phyloP scores from a whole-genome alignment of 2,329 filamentous ascomycete genomes.

The Emydomyces testavorans region DNA sequence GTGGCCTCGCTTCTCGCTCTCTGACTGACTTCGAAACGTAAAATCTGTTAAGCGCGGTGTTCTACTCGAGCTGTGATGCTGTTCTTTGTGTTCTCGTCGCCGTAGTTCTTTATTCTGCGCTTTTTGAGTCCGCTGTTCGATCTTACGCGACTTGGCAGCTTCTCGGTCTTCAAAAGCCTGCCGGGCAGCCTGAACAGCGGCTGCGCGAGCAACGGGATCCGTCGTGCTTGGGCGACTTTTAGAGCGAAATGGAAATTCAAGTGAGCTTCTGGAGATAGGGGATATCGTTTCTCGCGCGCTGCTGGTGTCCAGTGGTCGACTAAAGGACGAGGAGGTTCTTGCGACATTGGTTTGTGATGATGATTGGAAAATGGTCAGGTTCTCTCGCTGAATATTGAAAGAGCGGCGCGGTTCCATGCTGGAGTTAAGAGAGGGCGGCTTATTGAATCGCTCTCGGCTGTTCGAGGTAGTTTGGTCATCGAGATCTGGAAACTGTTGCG shows the following conservation, averaged over 20 bases:
- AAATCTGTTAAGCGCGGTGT: slow-evolving; percentile 10
- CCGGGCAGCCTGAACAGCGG: slow-evolving; percentile 45
- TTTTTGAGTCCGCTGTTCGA: slow-evolving; percentile 42
- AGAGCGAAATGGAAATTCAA: slow-evolving; percentile 46
- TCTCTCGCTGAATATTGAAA: slow-evolving; percentile 30
- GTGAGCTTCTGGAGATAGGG: slow-evolving; percentile 44
- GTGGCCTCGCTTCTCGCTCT: slow-evolving; percentile 9
- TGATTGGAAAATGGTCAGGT: slow-evolving; percentile 29
- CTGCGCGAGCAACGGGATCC: slow-evolving; percentile 45
- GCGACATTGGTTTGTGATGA: slow-evolving; percentile 42
- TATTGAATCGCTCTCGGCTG: slow-evolving; percentile 17
- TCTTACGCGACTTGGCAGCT: slow-evolving; percentile 44
- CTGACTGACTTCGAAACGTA: slow-evolving; percentile 6
- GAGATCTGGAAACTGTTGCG: slow-evolving; percentile 29
- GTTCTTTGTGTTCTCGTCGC: slow-evolving; percentile 33
- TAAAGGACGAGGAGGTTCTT: slow-evolving; percentile 34
- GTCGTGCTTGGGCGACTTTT: slow-evolving; percentile 34
- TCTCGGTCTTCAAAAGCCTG: slow-evolving; percentile 49
- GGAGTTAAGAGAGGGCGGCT: slow-evolving; percentile 30
- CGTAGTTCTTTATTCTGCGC: slow-evolving; percentile 35
- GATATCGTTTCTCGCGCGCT: slow-evolving; percentile 41
- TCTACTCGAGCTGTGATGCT: slow-evolving; percentile 2
- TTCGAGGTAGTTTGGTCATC: slow-evolving; percentile 8
- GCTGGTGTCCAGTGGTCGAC: slow-evolving; percentile 41
- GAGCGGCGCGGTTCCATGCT: slow-evolving; percentile 24